Base-by-base conservation (phyloP, 352 stramenopile species). In the Phytophthora tubulina region DNA sequence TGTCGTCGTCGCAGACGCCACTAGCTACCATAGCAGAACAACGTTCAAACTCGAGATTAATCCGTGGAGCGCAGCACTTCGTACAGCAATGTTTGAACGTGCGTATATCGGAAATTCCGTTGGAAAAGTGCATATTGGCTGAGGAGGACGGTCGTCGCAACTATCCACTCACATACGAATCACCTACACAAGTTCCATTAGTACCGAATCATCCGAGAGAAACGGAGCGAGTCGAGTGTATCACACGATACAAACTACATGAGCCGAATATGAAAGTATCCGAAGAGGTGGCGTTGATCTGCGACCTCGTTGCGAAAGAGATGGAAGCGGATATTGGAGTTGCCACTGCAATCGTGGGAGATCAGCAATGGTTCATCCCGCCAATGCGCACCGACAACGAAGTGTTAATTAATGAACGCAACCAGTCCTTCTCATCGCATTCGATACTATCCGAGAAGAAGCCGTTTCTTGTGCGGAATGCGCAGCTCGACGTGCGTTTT, bases 21-120 rank as follows among this genome's bases (percentile, higher is more conserved):
- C 8, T 17, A 9, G 51, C 49, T 13, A 60, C 50, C 0, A 15
- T 32, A 21, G 30, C 54, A 30, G 49, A 54, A 15, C 36, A 66
- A 31, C 68, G 62, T 15, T 67, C 55, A 2, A 58, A 55, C 41
- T 70, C 68, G 61, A 46, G 41, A 30, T 7, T 75, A 10, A 72
- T 55, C 46, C 57, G 64, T 14, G 57, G 58, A 0, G 75, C 68
- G 3, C 79, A 86, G 44, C 54, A 79, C 36, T 73, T 90, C 38
- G 78, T 86, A 10, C 80, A 90, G 52, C 80, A 88, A 49, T 90
- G 82, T 41, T 78, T 88, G 31, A 80, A 90, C 38, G 75, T 88
- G 17, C 58, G 70, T 0, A 63, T 90, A 13, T 39, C 67, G 0
- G 80, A 90, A 46, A 48, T 83, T 5, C 68, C 76, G 4, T 36